Percentiles rank a stretch among this genome's conserved stretches.
These are phyloP conservation scores for Vigna hirtella DNA, from an alignment of 306 rosid species.

Conservation along the genomic window DNA sequence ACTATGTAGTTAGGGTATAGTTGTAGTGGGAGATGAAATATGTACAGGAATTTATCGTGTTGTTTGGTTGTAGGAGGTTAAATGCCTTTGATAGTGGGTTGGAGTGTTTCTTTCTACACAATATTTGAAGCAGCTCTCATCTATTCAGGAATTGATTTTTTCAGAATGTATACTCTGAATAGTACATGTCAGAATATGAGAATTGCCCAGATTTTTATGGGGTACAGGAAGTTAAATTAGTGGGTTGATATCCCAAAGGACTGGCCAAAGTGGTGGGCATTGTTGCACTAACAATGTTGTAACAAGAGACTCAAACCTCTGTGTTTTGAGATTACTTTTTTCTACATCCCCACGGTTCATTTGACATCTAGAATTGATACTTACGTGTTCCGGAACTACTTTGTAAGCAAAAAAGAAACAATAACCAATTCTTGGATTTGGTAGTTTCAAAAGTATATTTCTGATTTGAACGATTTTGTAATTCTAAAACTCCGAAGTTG, in stretches of 20 bases:
- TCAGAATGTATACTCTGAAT: too few species aligned
- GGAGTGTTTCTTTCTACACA: too few species aligned
- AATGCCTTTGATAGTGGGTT: neutral
- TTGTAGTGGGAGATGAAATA: constrained; percentile 35
- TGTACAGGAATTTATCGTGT: constrained; percentile 45
- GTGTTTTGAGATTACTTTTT: neutral
- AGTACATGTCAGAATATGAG: too few species aligned
- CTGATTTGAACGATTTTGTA: neutral
- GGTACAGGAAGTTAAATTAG: constrained; percentile 9
- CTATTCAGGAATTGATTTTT: too few species aligned
- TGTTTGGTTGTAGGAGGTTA: neutral
- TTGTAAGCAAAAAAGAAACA: neutral
- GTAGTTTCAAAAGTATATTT: neutral
- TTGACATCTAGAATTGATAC: neutral
- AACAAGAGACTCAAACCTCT: neutral
- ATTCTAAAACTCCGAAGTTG: neutral
- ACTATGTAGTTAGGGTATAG: constrained; percentile 37
- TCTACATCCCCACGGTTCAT: neutral
- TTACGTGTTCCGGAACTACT: neutral
- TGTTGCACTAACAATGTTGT: constrained; percentile 10
- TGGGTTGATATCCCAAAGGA: neutral
- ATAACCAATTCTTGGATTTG: neutral
- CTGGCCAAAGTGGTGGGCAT: neutral
- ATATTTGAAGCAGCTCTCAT: too few species aligned
- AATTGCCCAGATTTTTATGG: too few species aligned